Conservation (phyloP, 1,284 basidiomycete genomes). For the Hemileia vastatrix region DNA sequence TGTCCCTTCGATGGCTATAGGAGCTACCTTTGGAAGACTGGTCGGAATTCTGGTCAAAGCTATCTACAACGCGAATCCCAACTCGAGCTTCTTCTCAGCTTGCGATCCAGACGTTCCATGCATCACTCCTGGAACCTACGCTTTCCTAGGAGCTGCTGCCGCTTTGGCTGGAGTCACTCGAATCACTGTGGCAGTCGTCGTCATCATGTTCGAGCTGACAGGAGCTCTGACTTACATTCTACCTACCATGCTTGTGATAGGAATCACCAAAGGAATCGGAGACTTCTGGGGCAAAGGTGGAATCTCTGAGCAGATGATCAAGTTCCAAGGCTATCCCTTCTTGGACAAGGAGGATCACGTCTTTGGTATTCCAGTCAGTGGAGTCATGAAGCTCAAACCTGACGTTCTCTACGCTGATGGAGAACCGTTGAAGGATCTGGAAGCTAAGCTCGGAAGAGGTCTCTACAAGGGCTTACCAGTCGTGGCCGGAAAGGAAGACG, state of each 20-base stretch:
- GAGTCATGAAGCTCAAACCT: constrained; percentile 32
- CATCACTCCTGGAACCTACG: constrained; percentile 97
- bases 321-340: constrained; percentile 93
- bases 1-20: constrained; percentile 93
- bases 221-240: constrained; percentile 94
- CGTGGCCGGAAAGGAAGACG: constrained; percentile 52
- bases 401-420: constrained; percentile 35
- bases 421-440: constrained; percentile 33
- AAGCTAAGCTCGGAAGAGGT: constrained; percentile 29
- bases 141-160: constrained; percentile 84
- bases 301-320: constrained; percentile 93
- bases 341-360: constrained; percentile 76
- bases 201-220: constrained; percentile 98
- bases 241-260: constrained; percentile 93
- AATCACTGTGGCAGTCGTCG: constrained; percentile 92
- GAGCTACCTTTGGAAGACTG: constrained; percentile 90
- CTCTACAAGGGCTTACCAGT: constrained; percentile 86
- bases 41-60: constrained; percentile 89
- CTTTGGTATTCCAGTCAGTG: constrained; percentile 69
- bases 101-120: constrained; percentile 87
- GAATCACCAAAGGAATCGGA: constrained; percentile 92
- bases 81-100: constrained; percentile 73
- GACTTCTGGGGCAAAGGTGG: constrained; percentile 84
- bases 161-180: constrained; percentile 90
- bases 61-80: constrained; percentile 60